These are phyloP conservation scores for Diaporthe vaccinii DNA, from an alignment of 2,329 filamentous ascomycete genomes.

Conservation along the genomic window DNA sequence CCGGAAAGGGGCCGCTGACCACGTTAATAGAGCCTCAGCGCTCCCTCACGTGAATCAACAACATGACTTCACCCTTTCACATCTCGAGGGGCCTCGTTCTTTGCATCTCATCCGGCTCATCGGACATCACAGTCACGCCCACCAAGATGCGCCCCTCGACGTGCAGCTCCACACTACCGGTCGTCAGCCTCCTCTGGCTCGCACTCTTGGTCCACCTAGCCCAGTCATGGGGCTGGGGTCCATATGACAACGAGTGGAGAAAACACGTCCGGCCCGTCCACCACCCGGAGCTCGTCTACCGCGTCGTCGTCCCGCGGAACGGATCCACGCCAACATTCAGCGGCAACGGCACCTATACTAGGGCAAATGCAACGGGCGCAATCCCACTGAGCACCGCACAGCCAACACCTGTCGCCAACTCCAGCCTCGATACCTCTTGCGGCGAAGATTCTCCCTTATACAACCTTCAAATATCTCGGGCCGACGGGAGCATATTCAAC, in stretches of 20 bases:
- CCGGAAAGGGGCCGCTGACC: not conserved
- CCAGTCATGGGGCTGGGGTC: constrained; percentile 29
- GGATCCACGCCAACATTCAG: constrained; percentile 15
- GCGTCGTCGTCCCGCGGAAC: constrained; percentile 33
- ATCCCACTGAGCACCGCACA: constrained; percentile 31
- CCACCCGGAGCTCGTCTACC: constrained; percentile 32
- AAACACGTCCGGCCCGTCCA: constrained; percentile 20
- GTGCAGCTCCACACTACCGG: constrained; percentile 7
- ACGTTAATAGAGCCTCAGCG: constrained; percentile 4
- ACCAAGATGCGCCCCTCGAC: constrained; percentile 24
- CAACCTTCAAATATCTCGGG: constrained; percentile 27
- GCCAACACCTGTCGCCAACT: constrained; percentile 11
- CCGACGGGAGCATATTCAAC: constrained; percentile 29
- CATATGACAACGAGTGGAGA: constrained; percentile 25
- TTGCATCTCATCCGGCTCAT: not conserved
- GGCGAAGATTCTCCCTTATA: constrained; percentile 17
- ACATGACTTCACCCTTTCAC: constrained; percentile 26
- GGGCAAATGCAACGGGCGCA: constrained; percentile 23
- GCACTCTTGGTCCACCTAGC: constrained; percentile 5
- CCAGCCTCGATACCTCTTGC: constrained; percentile 26
- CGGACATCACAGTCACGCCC: constrained; percentile 9
- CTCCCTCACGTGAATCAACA: constrained; percentile 13
- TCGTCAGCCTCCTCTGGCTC: constrained; percentile 16
- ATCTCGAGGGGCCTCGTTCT: constrained; percentile 25
- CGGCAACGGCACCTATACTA: constrained; percentile 29